Evolutionary conservation across 2,329 filamentous ascomycete species (phyloP), one percentile per base, ranked within the genome.

Genomic region (Apiospora malaysiana): DNA sequence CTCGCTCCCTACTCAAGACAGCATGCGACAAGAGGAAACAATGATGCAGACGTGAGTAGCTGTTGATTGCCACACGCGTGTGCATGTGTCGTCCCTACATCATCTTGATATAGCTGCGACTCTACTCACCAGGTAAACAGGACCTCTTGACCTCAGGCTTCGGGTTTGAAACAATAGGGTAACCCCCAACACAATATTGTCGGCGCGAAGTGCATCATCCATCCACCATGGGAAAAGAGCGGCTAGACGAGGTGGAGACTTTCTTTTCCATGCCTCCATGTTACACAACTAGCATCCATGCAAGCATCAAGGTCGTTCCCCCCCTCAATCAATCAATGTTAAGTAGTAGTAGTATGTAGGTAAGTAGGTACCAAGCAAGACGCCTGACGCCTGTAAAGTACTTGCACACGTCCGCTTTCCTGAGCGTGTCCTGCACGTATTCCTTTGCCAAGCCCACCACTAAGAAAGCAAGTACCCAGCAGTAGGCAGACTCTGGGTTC

Each of bases 171-270:
- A 63, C 56, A 40, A 63, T 40, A 63, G 56, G 56, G 56, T 40
- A 63, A 59, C 51, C 51, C 51, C 27, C 27, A 59, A 59, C 27
- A 59, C 51, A 59, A 59, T 59, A 59, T 59, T 32, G 51, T 59
- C 51, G 51, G 51, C 51, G 27, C n/a, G 18, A 59, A 59, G 51
- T 59, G 51, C 51, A 59, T 59, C 51, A 59, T 18, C 51, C 51
- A 59, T 37, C 51, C 51, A 59, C 51, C 51, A 59, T 59, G 51
- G 51, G 51, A 59, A 63, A 63, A 63, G 56, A 63, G 56, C 56
- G 56, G 56, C 56, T 63, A 63, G 56, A 63, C 27, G 51, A 40
- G 25, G 56, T 63, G 56, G 56, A 10, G 56, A 40, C 56, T 63
- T 63, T 63, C 56, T 63, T 63, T 63, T 40, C 27, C 56, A 63